These are phyloP conservation scores for Podaxis pistillaris DNA, from an alignment of 768 basidiomycete genomes.

Conservation along the genomic window DNA sequence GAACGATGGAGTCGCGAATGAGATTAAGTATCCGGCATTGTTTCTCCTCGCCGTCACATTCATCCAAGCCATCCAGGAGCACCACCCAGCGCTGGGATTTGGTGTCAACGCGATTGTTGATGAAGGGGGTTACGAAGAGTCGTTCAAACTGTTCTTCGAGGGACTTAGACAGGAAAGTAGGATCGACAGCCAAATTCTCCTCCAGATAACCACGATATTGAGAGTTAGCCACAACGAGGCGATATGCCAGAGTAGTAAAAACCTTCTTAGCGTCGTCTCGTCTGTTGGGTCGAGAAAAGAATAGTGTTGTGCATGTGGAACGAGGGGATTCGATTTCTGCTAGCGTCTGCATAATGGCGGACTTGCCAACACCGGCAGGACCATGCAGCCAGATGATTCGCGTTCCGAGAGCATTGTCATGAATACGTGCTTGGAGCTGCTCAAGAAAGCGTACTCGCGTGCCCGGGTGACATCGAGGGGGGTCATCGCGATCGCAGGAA, in stretches of 20 bases:
- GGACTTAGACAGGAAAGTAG: neutral
- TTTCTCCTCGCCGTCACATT: neutral
- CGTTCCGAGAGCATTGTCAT: neutral
- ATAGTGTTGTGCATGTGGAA: neutral
- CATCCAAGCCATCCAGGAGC: slow-evolving; percentile 2
- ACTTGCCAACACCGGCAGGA: slow-evolving; percentile 9
- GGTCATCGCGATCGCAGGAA: neutral
- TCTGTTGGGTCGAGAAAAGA: neutral
- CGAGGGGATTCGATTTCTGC: neutral
- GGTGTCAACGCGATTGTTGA: neutral
- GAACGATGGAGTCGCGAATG: neutral
- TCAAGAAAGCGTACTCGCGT: neutral
- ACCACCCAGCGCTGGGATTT: neutral
- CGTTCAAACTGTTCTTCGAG: neutral
- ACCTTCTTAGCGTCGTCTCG: neutral
- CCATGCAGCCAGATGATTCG: slow-evolving; percentile 10
- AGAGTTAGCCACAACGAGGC: neutral
- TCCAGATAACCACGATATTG: neutral
- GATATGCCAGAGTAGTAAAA: no score
- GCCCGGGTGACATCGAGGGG: slow-evolving; percentile 1
- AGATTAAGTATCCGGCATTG: neutral
- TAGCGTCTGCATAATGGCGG: slow-evolving; percentile 2
- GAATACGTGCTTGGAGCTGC: neutral
- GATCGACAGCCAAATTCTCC: neutral
- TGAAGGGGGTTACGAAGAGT: neutral